A percentile compares a stretch with the other conserved stretches of the same genome.
These are phyloP conservation scores for Chlamydomonas sphaeroides DNA, from an alignment of 139 green algal species.

Conservation along the genomic window DNA sequence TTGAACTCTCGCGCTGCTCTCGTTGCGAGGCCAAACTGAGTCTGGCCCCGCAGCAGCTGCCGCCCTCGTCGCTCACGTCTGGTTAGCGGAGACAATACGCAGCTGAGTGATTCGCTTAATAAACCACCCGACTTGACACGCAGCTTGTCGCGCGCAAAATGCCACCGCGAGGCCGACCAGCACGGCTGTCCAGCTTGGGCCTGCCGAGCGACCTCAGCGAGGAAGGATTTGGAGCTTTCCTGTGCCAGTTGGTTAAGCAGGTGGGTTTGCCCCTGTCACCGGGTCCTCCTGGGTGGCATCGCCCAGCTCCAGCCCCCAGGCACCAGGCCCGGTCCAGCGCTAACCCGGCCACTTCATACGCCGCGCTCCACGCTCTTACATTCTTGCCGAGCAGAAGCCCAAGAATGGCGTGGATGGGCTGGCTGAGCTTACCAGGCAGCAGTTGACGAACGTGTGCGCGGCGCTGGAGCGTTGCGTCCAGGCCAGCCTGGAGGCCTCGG, in stretches of 20 bases:
- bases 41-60: no score
- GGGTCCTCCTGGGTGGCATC: no score
- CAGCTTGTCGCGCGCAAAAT: no score
- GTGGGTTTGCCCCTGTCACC: no score
- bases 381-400: neutral
- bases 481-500: neutral
- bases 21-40: no score
- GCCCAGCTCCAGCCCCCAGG: neutral
- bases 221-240: neutral
- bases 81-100: no score
- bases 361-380: neutral
- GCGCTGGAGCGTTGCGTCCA: constrained; percentile 37
- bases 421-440: constrained; percentile 23
- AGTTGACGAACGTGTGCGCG: constrained; percentile 24
- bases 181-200: neutral
- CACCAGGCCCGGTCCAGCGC: no score
- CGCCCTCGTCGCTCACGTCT: no score
- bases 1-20: no score
- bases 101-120: no score
- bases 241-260: neutral
- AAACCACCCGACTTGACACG: no score
- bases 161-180: no score
- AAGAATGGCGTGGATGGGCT: neutral
- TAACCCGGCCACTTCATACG: neutral
- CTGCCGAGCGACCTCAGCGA: neutral